Evolutionary conservation across 805 yeast species (phyloP), one percentile per base, ranked within the genome.

Genomic region (Lipomyces kockii): DNA sequence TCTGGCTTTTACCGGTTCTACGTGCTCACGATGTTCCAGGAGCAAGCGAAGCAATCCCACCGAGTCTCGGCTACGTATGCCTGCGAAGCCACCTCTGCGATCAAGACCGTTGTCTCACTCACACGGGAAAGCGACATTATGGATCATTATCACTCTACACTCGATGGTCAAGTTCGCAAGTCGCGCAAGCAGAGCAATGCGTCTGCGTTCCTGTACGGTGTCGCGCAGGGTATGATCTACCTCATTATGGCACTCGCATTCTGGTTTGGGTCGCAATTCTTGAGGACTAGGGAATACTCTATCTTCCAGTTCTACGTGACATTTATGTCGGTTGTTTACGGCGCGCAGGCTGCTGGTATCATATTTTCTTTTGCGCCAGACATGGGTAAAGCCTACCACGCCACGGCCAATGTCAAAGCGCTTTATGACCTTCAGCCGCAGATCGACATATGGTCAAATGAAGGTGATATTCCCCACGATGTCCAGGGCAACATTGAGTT

Each of bases 401-500:
- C 82, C 7, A 76, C 82, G 3, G 69, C 67, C 20, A 79, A 76
- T 62, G 73, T 81, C 39, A 72, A 74, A 63, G 70, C 76, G 12
- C 58, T 82, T 52, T 69, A 80, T 49, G 77, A 75, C 20, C 72
- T 76, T 12, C 39, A 57, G 51, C 83, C 84, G 6, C 58, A 66
- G 27, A 79, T 80, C 58, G 83, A 81, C 63, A 64, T 75, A 12
- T 74, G 77, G 77, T 64, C 74, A 20, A 43, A 58, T 5, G 74
- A 73, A n/a, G 83, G 83, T 5, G 65, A 63, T 2, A 34, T 43
- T 25, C 70, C 73, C 2, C 71, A 79, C 6, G 71, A 74, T 22
- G 65, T 70, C 22, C 67, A 61, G 39, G 93, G 92, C 27, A 78
- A 80, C 17, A 83, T 92, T 17, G 78, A 74, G 46, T 85, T 92